Evolutionary conservation across 2,329 filamentous ascomycete genomes (phyloP).

Genomic region (Pseudocercospora ulei): DNA sequence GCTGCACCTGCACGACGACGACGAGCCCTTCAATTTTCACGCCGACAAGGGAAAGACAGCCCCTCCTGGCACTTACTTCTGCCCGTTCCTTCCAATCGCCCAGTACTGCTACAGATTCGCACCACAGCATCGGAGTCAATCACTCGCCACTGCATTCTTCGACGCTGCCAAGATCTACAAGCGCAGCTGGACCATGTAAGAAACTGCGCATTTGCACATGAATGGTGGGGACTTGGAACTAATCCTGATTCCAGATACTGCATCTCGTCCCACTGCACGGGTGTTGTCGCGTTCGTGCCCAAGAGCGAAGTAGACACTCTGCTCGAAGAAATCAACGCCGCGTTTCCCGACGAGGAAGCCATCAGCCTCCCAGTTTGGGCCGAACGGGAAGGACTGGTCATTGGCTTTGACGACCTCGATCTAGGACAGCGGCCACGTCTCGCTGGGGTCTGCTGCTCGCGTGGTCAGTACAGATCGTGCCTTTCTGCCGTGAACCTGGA

Average conservation of each 20-base stretch:
- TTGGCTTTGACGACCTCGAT: slow-evolving; percentile 57
- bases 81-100: slow-evolving; percentile 42
- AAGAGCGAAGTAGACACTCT: slow-evolving; percentile 56
- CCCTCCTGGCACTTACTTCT: slow-evolving; percentile 32
- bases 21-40: slow-evolving; percentile 20
- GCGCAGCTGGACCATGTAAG: slow-evolving; percentile 68
- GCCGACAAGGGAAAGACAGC: slow-evolving; percentile 32
- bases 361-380: slow-evolving; percentile 51
- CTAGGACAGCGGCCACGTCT: slow-evolving; percentile 58
- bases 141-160: slow-evolving; percentile 48
- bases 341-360: slow-evolving; percentile 43
- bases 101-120: slow-evolving; percentile 54
- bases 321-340: slow-evolving; percentile 53
- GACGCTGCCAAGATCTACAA: slow-evolving; percentile 49
- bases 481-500: slow-evolving; percentile 26
- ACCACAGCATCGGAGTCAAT: slow-evolving; percentile 42
- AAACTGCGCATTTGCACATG: slow-evolving; percentile 20
- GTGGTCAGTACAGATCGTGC: slow-evolving; percentile 37
- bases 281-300: slow-evolving; percentile 58
- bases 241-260: slow-evolving; percentile 27
- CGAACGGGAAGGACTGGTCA: slow-evolving; percentile 48
- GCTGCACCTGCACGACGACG: slow-evolving; percentile 2
- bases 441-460: slow-evolving; percentile 49
- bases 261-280: slow-evolving; percentile 27
- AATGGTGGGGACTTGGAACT: neutral